Evolutionary conservation across 1,284 basidiomycete genomes (phyloP).

Genomic region (Meripilus lineatus): DNA sequence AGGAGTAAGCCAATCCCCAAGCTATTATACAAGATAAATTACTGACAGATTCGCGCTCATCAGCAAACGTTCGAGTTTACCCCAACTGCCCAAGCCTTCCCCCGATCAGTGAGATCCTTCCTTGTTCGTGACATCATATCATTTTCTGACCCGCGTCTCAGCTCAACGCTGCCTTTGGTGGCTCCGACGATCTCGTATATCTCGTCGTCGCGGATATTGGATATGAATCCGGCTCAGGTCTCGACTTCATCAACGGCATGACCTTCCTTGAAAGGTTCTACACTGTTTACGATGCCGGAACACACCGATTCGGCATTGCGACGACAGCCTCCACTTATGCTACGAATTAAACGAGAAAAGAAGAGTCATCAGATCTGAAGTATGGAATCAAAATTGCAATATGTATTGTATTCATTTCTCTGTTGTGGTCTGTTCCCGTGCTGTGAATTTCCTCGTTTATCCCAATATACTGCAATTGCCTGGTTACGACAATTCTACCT

Average conservation of each 20-base stretch:
- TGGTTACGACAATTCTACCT: too few species aligned
- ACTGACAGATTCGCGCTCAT: background rate
- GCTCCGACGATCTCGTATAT: slow-evolving; percentile 11
- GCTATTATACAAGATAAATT: background rate
- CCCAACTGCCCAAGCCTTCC: slow-evolving; percentile 50
- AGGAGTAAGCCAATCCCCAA: slow-evolving; percentile 9
- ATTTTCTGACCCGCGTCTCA: background rate
- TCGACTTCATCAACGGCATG: slow-evolving; percentile 16
- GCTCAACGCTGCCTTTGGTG: slow-evolving; percentile 16
- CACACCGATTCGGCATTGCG: slow-evolving; percentile 6
- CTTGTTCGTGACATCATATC: background rate
- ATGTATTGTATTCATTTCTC: too few species aligned
- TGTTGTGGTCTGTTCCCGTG: too few species aligned
- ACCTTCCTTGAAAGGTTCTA: slow-evolving; percentile 16
- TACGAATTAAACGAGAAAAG: too few species aligned
- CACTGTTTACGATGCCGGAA: slow-evolving; percentile 7
- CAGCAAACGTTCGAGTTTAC: slow-evolving; percentile 35
- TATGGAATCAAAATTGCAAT: too few species aligned
- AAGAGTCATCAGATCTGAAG: too few species aligned
- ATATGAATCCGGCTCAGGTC: slow-evolving; percentile 10
- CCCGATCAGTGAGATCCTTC: slow-evolving; percentile 4
- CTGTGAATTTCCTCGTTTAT: too few species aligned
- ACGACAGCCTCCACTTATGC: slow-evolving; percentile 4
- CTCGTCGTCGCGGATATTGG: slow-evolving; percentile 15
- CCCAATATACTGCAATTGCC: too few species aligned